These are phyloP conservation scores for Maudiozyma pseudohumilis DNA, from an alignment of 805 yeast species.

Conservation along the genomic window DNA sequence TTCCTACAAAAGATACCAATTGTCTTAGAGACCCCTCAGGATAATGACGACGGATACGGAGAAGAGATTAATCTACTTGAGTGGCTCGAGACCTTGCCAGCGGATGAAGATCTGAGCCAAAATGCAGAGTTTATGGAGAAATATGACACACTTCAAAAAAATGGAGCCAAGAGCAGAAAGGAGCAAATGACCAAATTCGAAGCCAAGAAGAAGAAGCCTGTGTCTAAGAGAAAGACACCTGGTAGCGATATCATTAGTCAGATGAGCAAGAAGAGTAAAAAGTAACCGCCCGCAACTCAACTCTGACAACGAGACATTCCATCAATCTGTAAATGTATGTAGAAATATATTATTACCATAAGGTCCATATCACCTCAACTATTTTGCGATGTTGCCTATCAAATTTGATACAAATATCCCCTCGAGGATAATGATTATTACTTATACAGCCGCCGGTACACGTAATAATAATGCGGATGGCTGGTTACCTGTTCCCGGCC, in stretches of 20 bases:
- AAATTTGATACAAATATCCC: too few relatives aligned
- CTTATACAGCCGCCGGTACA: too few relatives aligned
- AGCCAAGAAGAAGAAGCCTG: slow-evolving; percentile 36
- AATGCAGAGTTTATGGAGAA: slow-evolving; percentile 48
- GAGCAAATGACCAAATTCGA: slow-evolving; percentile 60
- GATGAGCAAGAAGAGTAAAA: slow-evolving; percentile 8
- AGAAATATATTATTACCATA: too few relatives aligned
- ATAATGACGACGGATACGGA: slow-evolving; percentile 60
- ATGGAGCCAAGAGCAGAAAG: slow-evolving; percentile 61
- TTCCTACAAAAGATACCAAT: slow-evolving; percentile 62
- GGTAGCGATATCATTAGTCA: slow-evolving; percentile 13
- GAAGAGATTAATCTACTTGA: slow-evolving; percentile 75
- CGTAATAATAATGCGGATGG: too few relatives aligned
- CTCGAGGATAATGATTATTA: too few relatives aligned
- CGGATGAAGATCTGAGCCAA: slow-evolving; percentile 21
- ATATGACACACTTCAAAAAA: slow-evolving; percentile 37
- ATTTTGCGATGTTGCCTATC: too few relatives aligned
- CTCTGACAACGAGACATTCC: too few relatives aligned
- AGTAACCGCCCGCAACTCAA: too few relatives aligned
- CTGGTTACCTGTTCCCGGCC: too few relatives aligned
- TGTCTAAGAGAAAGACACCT: slow-evolving; percentile 13
- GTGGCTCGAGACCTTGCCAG: slow-evolving; percentile 45
- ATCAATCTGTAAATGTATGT: too few relatives aligned
- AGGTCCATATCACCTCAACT: too few relatives aligned
- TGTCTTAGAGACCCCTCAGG: slow-evolving; percentile 76